phyloP scores from a whole-genome alignment of 345 rosid genomes.

The Melaleuca quinquenervia region DNA sequence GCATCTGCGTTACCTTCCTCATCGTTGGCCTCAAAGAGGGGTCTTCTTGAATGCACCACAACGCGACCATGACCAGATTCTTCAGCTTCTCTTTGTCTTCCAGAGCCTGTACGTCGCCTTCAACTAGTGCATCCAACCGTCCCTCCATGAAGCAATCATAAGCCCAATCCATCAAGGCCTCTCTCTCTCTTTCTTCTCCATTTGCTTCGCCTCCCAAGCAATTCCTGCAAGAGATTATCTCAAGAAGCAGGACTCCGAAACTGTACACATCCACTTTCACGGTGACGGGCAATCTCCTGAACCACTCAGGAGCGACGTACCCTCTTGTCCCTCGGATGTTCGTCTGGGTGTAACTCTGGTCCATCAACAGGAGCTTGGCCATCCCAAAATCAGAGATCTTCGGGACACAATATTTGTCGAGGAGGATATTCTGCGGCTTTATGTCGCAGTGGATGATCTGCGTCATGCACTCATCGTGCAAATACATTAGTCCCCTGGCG shows the following conservation, averaged over 20 bases:
- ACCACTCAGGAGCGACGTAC: constrained; percentile 24
- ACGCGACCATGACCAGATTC: constrained; percentile 17
- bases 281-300: constrained; percentile 6
- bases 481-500: constrained; percentile 28
- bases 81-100: neutral
- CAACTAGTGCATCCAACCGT: constrained; percentile 10
- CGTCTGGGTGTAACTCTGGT: constrained; percentile 8
- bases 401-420: neutral
- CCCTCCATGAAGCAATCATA: constrained; percentile 28
- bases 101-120: constrained; percentile 4
- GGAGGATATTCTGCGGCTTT: constrained; percentile 32
- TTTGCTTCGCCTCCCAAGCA: neutral
- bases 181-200: constrained; percentile 7
- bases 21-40: constrained; percentile 25
- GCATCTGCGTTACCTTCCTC: constrained; percentile 41
- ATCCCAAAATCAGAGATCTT: constrained; percentile 28
- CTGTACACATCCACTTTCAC: constrained; percentile 21
- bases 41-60: constrained; percentile 46
- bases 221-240: constrained; percentile 14
- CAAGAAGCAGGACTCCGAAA: constrained; percentile 16
- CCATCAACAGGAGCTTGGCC: constrained; percentile 20
- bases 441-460: constrained; percentile 34
- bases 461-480: constrained; percentile 23
- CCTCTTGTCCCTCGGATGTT: constrained; percentile 19
- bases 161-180: constrained; percentile 27